Conservation (phyloP, 2,329 filamentous ascomycete species). For the Microdochium bolleyi region DNA sequence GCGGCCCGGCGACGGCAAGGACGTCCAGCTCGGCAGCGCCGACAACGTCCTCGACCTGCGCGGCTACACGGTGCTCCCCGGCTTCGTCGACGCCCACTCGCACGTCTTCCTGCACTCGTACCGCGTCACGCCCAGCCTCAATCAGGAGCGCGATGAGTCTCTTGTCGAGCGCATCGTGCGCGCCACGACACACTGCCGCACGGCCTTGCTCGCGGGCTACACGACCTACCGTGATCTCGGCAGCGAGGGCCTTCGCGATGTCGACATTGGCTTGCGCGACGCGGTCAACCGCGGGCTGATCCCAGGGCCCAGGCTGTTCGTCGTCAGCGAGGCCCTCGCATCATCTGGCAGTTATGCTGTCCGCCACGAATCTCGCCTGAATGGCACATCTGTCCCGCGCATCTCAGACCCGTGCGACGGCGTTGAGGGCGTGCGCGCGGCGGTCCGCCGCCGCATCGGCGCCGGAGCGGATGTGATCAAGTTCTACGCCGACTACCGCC, state of each 20-base stretch:
- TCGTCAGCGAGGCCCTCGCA: slow-evolving; percentile 42
- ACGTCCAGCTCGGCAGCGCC: slow-evolving; percentile 15
- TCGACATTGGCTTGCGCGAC: slow-evolving; percentile 43
- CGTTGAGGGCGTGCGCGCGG: slow-evolving; percentile 31
- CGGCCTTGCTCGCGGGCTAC: slow-evolving; percentile 47
- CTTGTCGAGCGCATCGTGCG: slow-evolving; percentile 48
- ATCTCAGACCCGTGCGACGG: slow-evolving; percentile 39
- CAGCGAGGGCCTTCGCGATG: slow-evolving; percentile 40
- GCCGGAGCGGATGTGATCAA: slow-evolving; percentile 43
- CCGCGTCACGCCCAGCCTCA: slow-evolving; percentile 16
- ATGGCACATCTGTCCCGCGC: slow-evolving; percentile 21
- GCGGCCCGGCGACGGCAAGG: slow-evolving; percentile 5
- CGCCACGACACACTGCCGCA: slow-evolving; percentile 41
- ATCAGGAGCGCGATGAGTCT: slow-evolving; percentile 51
- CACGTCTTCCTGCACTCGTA: slow-evolving; percentile 48
- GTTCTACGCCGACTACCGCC: slow-evolving; percentile 41
- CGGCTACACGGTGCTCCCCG: slow-evolving; percentile 40
- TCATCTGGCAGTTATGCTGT: slow-evolving; percentile 40
- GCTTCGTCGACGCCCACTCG: slow-evolving; percentile 46
- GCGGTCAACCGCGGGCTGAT: slow-evolving; percentile 44
- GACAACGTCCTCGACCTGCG: slow-evolving; percentile 38
- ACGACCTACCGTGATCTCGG: slow-evolving; percentile 51
- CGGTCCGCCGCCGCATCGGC: slow-evolving; percentile 35
- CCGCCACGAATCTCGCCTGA: slow-evolving; percentile 33
- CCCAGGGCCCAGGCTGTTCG: slow-evolving; percentile 46